These are phyloP conservation scores for Paramecium primaurelia DNA, from an alignment of 73 alveolate species.

Conservation along the genomic window DNA sequence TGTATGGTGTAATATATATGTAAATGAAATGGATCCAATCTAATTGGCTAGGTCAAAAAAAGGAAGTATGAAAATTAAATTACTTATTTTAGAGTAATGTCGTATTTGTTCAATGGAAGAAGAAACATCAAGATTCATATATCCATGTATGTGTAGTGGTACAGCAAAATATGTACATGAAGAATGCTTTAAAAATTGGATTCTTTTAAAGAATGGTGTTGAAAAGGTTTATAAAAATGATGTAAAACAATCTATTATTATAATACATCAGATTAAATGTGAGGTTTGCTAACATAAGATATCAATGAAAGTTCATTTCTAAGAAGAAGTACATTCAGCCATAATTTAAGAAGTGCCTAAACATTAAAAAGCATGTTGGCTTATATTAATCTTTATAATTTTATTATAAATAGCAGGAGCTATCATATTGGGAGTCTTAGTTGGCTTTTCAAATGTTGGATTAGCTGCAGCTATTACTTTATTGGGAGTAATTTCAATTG, in stretches of 20 bases:
- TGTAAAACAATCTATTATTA: neutral
- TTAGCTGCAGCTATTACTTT: constrained; percentile 3
- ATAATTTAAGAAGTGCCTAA: neutral
- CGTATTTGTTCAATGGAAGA: constrained; percentile 30
- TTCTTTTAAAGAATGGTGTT: neutral
- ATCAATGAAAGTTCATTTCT: neutral
- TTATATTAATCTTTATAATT: neutral
- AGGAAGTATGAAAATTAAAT: constrained; percentile 14
- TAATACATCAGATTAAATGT: neutral
- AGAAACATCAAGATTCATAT: constrained; percentile 19
- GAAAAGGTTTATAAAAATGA: neutral
- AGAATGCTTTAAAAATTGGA: constrained; percentile 35
- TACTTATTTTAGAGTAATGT: neutral
- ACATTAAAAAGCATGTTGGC: constrained; percentile 35
- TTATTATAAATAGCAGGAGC: constrained; percentile 1
- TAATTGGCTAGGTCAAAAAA: constrained; percentile 3
- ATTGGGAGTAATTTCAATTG: neutral
- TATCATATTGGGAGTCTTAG: neutral
- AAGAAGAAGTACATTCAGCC: neutral
- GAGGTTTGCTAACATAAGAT: neutral
- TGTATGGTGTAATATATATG: neutral
- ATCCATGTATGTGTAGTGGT: constrained; percentile 15
- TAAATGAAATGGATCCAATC: neutral
- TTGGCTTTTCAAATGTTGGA: neutral
- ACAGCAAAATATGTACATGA: constrained; percentile 34